Evolutionary conservation across 2,329 filamentous ascomycete genomes (phyloP).

Genomic region (Calonectria honghensis): DNA sequence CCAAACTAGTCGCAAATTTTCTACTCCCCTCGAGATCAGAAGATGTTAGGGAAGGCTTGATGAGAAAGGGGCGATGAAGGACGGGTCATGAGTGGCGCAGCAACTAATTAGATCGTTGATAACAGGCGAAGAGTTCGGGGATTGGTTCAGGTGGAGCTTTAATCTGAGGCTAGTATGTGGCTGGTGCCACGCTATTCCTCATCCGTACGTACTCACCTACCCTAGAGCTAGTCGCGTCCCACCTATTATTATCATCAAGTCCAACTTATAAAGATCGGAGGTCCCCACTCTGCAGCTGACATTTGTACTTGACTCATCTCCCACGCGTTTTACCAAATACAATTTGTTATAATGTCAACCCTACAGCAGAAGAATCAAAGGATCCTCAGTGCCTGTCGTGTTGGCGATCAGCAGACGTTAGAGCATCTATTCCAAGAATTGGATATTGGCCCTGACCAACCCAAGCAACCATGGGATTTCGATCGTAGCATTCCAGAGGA

Average conservation of each 20-base stretch:
- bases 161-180: neutral
- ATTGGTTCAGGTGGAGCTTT: neutral
- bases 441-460: conserved; percentile 15
- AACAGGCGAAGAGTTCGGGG: too few relatives aligned
- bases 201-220: neutral
- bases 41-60: neutral
- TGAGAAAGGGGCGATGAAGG: neutral
- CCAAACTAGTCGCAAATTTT: neutral
- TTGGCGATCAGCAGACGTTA: conserved; percentile 1
- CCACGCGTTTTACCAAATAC: neutral
- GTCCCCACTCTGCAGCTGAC: neutral
- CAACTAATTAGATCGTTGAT: neutral
- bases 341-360: neutral
- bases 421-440: neutral
- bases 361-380: neutral
- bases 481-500: conserved; percentile 1
- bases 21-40: accelerated
- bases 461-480: conserved; percentile 8
- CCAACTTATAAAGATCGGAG: neutral
- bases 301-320: neutral
- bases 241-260: neutral
- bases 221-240: neutral
- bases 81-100: neutral
- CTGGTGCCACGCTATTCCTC: neutral
- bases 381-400: neutral